Evolutionary conservation across 2,329 filamentous ascomycete genomes (phyloP), one percentile per base, ranked within the genome.

Genomic region (Fusarium penzigii): DNA sequence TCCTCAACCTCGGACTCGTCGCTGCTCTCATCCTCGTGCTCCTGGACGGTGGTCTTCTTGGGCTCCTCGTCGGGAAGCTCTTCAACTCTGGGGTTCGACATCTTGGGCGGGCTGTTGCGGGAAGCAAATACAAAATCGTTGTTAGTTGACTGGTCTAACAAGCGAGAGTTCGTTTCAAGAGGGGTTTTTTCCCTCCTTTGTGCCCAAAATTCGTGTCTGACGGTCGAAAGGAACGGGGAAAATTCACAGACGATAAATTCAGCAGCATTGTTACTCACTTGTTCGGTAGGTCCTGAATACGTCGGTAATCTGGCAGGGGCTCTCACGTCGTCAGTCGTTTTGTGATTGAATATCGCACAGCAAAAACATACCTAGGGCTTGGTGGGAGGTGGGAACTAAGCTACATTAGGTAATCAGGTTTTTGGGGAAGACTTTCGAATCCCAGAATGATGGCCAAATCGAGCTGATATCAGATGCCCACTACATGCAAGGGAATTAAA

Each of bases 11-110:
- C 89, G 66, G 88, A 89, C 65, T 90, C 87, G 69, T 85, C 86
- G 78, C 83, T 87, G 72, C 82, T 85, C 63, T 86, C 62, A 55
- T 65, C 85, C 60, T 87, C 86, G 68, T 87, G 84, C 74, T 90
- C 87, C 70, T 90, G 86, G 70, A 88, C 83, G 69, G 83, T 85
- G 71, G 84, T 83, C 85, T 94, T 92, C 81, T 90, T 86, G 72
- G 86, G 83, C 80, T 90, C 88, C 70, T 92, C 92, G 73, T 97
- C 94, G 68, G 90, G 88, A 70, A 99, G 86, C 81, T 99, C 94
- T 84, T 99, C 93, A 78, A 97, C 88, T 78, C 93, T 89, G 76
- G 93, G 90, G 83, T 97, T 95, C 75, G 94, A 89, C 94, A 99
- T 99, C 76, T 78, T 90, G 73, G 20, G 70, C 63, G 63, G 70